phyloP scores from a whole-genome alignment of 129 eudicot species.

The Sambucus nigra region DNA sequence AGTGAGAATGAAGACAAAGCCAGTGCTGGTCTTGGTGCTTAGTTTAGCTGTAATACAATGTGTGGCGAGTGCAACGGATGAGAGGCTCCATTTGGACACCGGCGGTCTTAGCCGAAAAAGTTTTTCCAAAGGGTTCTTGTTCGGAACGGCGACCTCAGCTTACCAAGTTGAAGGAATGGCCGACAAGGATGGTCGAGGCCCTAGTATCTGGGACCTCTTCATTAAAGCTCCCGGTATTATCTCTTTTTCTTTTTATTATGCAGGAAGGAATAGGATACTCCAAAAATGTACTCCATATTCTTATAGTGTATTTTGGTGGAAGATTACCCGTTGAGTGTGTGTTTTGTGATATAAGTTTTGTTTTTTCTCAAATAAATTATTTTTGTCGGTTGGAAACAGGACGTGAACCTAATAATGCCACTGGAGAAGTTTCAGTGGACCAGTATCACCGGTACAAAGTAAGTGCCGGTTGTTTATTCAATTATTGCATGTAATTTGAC shows the following conservation, averaged over 20 bases:
- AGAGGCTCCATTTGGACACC: background rate
- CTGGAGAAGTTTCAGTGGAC: slow-evolving; percentile 73
- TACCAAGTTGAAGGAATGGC: slow-evolving; percentile 95
- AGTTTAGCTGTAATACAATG: background rate
- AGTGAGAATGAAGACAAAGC: background rate
- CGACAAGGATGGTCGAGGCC: slow-evolving; percentile 66
- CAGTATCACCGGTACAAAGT: slow-evolving; percentile 88
- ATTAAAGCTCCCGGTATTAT: slow-evolving; percentile 53
- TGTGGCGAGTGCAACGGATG: background rate
- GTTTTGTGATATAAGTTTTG: too few relatives aligned
- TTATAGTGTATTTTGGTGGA: too few relatives aligned
- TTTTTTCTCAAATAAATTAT: too few relatives aligned
- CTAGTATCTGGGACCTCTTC: slow-evolving; percentile 88
- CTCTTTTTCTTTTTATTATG: too few relatives aligned
- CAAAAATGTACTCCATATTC: too few relatives aligned
- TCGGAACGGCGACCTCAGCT: slow-evolving; percentile 90
- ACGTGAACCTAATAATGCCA: slow-evolving; percentile 63
- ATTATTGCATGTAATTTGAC: too few relatives aligned
- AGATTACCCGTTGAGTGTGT: too few relatives aligned
- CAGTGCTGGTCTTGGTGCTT: background rate
- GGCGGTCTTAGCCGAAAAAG: slow-evolving; percentile 35
- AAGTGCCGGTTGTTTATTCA: background rate
- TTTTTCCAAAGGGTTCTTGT: slow-evolving; percentile 66
- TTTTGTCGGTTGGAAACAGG: slow-evolving; percentile 27
- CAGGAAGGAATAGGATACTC: too few relatives aligned